These are phyloP conservation scores for Botrytis medusae DNA, from an alignment of 2,329 filamentous ascomycete genomes.

Conservation along the genomic window DNA sequence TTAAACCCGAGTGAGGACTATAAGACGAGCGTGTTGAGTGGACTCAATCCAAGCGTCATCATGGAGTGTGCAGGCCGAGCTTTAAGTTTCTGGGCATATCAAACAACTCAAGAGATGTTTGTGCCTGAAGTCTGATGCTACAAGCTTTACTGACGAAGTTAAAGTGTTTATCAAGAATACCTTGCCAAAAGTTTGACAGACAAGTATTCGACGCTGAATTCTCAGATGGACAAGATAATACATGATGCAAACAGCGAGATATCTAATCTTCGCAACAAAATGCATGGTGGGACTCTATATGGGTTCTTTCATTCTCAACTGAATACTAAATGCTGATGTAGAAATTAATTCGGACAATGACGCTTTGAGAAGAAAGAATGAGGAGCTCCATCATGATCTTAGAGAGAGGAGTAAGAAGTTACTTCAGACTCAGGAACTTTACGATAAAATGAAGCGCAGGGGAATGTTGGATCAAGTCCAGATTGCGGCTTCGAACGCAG, in stretches of 20 bases:
- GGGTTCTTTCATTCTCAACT: not conserved
- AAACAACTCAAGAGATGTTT: conserved; percentile 80
- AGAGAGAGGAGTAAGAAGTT: conserved; percentile 71
- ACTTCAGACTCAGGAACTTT: conserved; percentile 65
- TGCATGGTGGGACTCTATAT: conserved; percentile 53
- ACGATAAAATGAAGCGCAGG: conserved; percentile 59
- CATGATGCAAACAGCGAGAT: conserved; percentile 76
- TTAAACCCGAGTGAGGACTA: conserved; percentile 84
- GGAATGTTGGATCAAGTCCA: conserved; percentile 56
- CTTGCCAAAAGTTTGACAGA: conserved; percentile 69
- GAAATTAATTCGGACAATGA: conserved; percentile 62
- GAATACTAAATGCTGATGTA: conserved; percentile 36
- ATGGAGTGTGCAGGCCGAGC: conserved; percentile 84
- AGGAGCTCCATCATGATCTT: conserved; percentile 65
- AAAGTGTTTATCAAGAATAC: conserved; percentile 74
- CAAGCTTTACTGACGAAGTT: conserved; percentile 33
- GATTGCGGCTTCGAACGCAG: conserved; percentile 53
- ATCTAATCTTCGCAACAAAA: conserved; percentile 60
- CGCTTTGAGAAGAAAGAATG: conserved; percentile 65
- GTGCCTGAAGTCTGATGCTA: conserved; percentile 30
- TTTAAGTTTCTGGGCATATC: conserved; percentile 83
- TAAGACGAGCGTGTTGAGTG: conserved; percentile 82
- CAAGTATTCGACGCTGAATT: conserved; percentile 64
- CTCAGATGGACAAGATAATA: conserved; percentile 70
- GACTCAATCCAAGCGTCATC: conserved; percentile 75